Base-by-base conservation (phyloP, 352 stramenopile genomes). In the Pythium aristosporum region DNA sequence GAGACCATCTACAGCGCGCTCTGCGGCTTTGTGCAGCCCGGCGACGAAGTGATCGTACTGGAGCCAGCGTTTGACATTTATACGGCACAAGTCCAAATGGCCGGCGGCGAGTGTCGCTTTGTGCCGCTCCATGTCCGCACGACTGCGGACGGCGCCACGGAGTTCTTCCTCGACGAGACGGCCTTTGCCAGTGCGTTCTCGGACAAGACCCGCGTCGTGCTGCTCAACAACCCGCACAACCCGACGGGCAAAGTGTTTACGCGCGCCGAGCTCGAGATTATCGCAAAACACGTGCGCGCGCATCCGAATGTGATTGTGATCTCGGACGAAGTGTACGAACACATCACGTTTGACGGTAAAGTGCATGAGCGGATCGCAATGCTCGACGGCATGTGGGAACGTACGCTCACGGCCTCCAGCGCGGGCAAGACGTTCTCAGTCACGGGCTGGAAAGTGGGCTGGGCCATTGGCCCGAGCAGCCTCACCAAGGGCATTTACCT, bases 141-240 rank as follows among this genome's bases (percentile, higher is more conserved):
- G 4, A 72, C 51, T 1, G 53, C 54, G 10, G 69, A 69, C 0
- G 75, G 74, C 13, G 70, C 71, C 32, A 90, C 86, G 36, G 79
- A 82, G 61, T 91, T 92, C 42, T 76, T 88, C 41, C 72, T 99
- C 21, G 93, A 99, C 64, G 77, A 92, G 36, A 61, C 77, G 1
- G 87, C 86, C 28, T 77, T 98, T 34, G 80, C 96, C 23, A 72
- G 68, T 5, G 84, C 84, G 9, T 96, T 99, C 61, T 96, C 92
- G 12, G 73, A 85, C 11, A 90, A 91, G 66, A 99, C 97, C n/a
- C 87, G 94, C 41, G 84, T 95, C 0, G 86, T 99, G 51, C 78
- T 99, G 28, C 79, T 99, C 25, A 99, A 99, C 84, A 98, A 97
- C 60, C 97, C 97, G 37, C 97, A 99, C 86, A 99, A 99, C 75